Percentiles rank a stretch among this genome's conserved stretches.
phyloP scores from a whole-genome alignment of 106 monocot genomes.

The Acanthochlamys bracteata region DNA sequence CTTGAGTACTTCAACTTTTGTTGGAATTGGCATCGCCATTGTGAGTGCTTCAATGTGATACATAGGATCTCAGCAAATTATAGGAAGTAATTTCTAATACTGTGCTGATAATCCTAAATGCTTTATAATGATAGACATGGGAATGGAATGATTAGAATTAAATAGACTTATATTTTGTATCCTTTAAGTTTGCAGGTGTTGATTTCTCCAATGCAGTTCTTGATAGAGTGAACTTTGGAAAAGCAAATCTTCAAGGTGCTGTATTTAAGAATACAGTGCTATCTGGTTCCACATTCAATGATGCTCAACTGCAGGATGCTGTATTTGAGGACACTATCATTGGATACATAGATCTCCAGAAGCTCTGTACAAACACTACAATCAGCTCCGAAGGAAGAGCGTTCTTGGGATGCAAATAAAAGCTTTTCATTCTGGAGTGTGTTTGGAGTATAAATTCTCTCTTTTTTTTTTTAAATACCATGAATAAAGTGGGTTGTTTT shows the following conservation, averaged over 20 bases:
- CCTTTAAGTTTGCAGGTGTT: conserved; percentile 34
- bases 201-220: conserved; percentile 89
- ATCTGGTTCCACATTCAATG: conserved; percentile 72
- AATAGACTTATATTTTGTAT: background rate
- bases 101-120: no score
- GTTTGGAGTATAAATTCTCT: no score
- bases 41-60: no score
- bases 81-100: no score
- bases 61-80: no score
- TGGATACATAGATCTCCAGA: conserved; percentile 94
- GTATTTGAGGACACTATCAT: conserved; percentile 81
- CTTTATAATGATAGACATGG: no score
- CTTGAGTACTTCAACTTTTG: no score
- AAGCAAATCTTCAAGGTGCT: conserved; percentile 72
- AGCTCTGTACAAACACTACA: conserved; percentile 61
- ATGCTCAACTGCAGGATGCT: conserved; percentile 59
- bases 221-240: conserved; percentile 73
- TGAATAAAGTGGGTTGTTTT: no score
- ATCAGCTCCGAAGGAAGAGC: conserved; percentile 56
- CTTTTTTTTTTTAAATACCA: no score
- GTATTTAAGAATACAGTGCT: conserved; percentile 79
- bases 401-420: conserved; percentile 63
- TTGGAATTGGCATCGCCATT: no score
- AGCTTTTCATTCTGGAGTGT: no score
- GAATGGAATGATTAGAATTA: background rate